A percentile compares a stretch with the other conserved stretches of the same genome.
phyloP scores from a whole-genome alignment of 768 basidiomycete genomes.

The Serpula lacrymans region DNA sequence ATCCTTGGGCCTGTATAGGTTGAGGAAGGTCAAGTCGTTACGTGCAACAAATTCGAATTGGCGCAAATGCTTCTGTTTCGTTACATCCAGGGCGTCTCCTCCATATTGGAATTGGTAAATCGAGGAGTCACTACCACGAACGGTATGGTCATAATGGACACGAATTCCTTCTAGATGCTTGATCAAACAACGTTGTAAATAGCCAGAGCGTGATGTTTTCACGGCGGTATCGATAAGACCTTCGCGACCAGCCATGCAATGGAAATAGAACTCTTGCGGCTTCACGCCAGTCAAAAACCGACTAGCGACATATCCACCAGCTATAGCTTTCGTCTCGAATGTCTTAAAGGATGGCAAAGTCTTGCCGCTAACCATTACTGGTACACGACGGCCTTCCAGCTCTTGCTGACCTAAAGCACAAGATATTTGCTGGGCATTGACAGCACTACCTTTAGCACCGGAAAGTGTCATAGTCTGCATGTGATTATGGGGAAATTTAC shows the following conservation, averaged over 20 bases:
- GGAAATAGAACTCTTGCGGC: constrained; percentile 99
- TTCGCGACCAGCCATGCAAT: constrained; percentile 99
- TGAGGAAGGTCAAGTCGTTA: constrained; percentile 78
- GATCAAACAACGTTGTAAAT: constrained; percentile 96
- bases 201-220: constrained; percentile 97
- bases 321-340: constrained; percentile 97
- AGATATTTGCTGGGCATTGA: constrained; percentile 98
- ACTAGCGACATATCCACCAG: constrained; percentile 96
- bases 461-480: constrained; percentile 99
- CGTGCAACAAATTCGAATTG: constrained; percentile 92
- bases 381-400: constrained; percentile 96
- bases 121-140: constrained; percentile 90
- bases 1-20: constrained; percentile 60
- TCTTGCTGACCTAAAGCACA: constrained; percentile 97
- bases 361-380: constrained; percentile 98
- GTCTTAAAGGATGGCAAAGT: constrained; percentile 95
- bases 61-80: constrained; percentile 92
- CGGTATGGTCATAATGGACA: constrained; percentile 97
- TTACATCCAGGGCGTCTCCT: constrained; percentile 94
- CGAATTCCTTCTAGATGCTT: constrained; percentile 97
- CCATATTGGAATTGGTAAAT: constrained; percentile 97
- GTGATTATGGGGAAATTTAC: constrained; percentile 96
- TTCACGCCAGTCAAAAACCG: constrained; percentile 98
- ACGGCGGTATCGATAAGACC: constrained; percentile 99
- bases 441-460: constrained; percentile 96